Evolutionary conservation across 495 filamentous ascomycete genomes (phyloP).

Genomic region (Penicillium ucsense): DNA sequence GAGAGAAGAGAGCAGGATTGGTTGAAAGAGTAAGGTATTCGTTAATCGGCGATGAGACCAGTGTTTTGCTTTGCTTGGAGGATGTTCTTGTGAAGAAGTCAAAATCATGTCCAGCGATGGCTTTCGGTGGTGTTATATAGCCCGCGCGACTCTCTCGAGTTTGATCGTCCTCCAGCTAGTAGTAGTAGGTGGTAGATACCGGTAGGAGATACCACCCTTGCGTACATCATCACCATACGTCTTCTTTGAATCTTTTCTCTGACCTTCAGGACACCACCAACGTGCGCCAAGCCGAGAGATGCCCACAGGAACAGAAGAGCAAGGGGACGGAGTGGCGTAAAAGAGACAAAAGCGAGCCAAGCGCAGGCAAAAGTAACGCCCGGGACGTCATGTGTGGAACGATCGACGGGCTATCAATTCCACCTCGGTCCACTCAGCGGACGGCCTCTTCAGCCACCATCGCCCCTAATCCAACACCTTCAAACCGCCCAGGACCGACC

Average conservation of each 20-base stretch:
- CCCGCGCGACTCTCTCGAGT: no score
- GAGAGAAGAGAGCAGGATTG: neutral
- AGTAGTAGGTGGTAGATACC: no score
- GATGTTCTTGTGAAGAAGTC: no score
- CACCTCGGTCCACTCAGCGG: neutral
- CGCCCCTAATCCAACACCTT: no score
- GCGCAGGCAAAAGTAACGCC: neutral
- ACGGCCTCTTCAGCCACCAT: neutral
- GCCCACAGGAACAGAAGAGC: slow-evolving; percentile 3
- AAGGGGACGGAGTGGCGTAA: slow-evolving; percentile 4
- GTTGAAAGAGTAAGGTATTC: neutral
- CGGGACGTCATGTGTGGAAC: slow-evolving; percentile 15
- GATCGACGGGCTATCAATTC: slow-evolving; percentile 19
- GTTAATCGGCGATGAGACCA: neutral
- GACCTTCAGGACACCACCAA: neutral
- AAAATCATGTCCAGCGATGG: no score
- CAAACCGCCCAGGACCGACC: no score
- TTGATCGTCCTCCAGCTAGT: no score
- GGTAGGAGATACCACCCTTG: no score
- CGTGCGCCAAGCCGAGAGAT: slow-evolving; percentile 13
- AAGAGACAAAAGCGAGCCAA: neutral
- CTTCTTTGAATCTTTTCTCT: no score
- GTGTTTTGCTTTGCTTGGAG: neutral
- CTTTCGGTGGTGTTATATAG: no score
- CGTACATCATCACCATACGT: no score